These are phyloP conservation scores for Sungouiella thailandica DNA, from an alignment of 805 yeast genomes.

Conservation along the genomic window DNA sequence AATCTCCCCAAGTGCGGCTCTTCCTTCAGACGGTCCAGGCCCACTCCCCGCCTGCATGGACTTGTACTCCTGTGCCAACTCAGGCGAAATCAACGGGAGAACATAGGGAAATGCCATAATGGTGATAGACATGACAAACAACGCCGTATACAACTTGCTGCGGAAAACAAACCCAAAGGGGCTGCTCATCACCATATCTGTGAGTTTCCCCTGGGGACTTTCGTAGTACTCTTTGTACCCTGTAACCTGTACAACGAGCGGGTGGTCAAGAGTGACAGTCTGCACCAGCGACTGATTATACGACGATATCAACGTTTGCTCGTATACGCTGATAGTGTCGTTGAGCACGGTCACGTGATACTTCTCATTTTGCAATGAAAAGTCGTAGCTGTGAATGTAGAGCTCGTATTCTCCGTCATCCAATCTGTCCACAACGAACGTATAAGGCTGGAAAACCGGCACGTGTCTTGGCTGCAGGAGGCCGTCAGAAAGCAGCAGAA, in stretches of 20 bases:
- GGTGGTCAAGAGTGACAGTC: slow-evolving; percentile 9
- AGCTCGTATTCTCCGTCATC: slow-evolving; percentile 31
- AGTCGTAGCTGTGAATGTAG: slow-evolving; percentile 32
- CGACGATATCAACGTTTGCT: slow-evolving; percentile 15
- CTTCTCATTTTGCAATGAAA: slow-evolving; percentile 20
- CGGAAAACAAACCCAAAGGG: slow-evolving; percentile 40
- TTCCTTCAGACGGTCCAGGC: too few species aligned
- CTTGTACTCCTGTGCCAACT: slow-evolving; percentile 28
- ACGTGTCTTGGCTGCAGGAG: too few species aligned
- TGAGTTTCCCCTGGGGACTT: slow-evolving; percentile 22
- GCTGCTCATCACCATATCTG: slow-evolving; percentile 31
- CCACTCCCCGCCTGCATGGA: slow-evolving; percentile 15
- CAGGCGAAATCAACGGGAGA: slow-evolving; percentile 29
- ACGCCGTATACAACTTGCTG: slow-evolving; percentile 29
- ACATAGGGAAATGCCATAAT: slow-evolving; percentile 31
- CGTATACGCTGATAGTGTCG: slow-evolving; percentile 18
- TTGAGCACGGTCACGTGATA: slow-evolving; percentile 23
- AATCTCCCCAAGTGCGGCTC: too few species aligned
- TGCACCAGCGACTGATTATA: slow-evolving; percentile 18
- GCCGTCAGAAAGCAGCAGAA: too few species aligned
- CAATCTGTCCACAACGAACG: slow-evolving; percentile 21
- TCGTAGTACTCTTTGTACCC: slow-evolving; percentile 32
- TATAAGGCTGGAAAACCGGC: slow-evolving; percentile 21
- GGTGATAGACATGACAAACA: slow-evolving; percentile 24
- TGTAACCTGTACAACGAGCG: slow-evolving; percentile 18